Percentiles rank a stretch among this genome's conserved stretches.
These are phyloP conservation scores for Hordeum marinum DNA, from an alignment of 176 grass and related monocot genomes.

Conservation along the genomic window DNA sequence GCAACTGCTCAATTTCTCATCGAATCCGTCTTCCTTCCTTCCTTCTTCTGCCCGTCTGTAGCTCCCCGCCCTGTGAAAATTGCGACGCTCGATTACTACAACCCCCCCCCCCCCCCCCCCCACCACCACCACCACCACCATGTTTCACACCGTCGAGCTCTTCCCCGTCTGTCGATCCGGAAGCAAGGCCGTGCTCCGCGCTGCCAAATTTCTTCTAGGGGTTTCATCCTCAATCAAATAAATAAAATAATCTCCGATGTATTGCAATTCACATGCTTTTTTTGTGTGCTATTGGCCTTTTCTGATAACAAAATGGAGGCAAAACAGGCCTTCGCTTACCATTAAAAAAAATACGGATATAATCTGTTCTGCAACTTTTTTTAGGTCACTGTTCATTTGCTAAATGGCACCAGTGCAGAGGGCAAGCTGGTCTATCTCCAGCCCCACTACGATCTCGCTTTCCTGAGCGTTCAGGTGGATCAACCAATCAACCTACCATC, in stretches of 20 bases:
- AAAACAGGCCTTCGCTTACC: too few species aligned
- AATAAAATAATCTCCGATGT: background rate
- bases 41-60: too few species aligned
- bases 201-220: background rate
- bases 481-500: background rate
- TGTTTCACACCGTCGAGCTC: background rate
- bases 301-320: background rate
- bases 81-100: background rate
- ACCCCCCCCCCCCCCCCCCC: too few species aligned
- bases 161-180: background rate
- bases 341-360: background rate
- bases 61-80: background rate
- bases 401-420: background rate
- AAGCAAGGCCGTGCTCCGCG: background rate
- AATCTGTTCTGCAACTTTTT: background rate
- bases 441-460: slow-evolving; percentile 19
- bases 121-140: too few species aligned
- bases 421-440: background rate
- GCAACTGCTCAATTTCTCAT: too few species aligned
- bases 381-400: background rate
- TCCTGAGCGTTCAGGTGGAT: background rate
- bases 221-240: background rate
- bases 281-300: background rate
- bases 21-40: too few species aligned
- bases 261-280: background rate